A percentile compares a stretch with the other conserved stretches of the same genome.
phyloP scores from a whole-genome alignment of 2,329 filamentous ascomycete species.

The Fusarium solani-melongenae region DNA sequence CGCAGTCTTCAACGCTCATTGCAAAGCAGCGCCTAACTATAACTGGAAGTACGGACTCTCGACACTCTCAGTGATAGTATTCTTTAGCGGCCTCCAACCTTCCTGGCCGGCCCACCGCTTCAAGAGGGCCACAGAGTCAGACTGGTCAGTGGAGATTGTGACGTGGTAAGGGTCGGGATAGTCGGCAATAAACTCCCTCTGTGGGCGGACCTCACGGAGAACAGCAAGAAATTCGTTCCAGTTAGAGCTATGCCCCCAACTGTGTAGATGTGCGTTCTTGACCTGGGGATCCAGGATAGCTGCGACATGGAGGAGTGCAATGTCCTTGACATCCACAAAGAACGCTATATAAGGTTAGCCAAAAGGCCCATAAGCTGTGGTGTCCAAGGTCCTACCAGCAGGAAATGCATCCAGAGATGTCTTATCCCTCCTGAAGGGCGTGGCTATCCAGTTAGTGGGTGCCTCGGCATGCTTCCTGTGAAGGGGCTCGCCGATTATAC shows the following conservation, averaged over 20 bases:
- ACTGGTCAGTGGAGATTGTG: slow-evolving; percentile 2
- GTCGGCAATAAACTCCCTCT: slow-evolving; percentile 9
- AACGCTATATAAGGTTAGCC: neutral
- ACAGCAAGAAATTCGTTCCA: slow-evolving; percentile 18
- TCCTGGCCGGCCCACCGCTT: neutral
- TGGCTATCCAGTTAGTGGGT: neutral
- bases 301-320: slow-evolving; percentile 16
- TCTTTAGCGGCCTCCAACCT: neutral
- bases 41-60: neutral
- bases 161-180: neutral
- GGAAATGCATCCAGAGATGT: neutral
- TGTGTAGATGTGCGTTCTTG: slow-evolving; percentile 12
- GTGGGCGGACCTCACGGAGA: slow-evolving; percentile 4
- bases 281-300: slow-evolving; percentile 5
- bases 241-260: slow-evolving; percentile 9
- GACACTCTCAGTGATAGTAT: neutral
- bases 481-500: slow-evolving; percentile 30
- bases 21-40: no score
- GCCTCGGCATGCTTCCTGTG: slow-evolving; percentile 27
- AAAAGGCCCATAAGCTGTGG: neutral
- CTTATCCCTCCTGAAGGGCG: slow-evolving; percentile 1
- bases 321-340: slow-evolving; percentile 16
- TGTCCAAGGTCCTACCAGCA: neutral
- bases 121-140: neutral
- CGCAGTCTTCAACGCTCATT: no score